Conservation (phyloP, 1,139 yeast genomes). For the Yamadazyma atlantica region DNA sequence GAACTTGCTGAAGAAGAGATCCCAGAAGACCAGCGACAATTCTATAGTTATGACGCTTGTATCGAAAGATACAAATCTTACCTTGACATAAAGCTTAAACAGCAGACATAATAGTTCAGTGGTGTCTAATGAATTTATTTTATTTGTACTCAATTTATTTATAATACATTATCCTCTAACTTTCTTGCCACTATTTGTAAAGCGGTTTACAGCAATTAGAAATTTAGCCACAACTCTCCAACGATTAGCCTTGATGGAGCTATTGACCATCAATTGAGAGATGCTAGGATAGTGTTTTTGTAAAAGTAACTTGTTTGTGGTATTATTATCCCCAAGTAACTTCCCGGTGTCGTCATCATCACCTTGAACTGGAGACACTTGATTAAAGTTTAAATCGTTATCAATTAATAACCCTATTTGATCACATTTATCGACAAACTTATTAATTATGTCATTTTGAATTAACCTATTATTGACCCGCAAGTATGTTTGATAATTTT, state of each 20-base stretch:
- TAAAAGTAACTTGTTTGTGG: not conserved
- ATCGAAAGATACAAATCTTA: not conserved
- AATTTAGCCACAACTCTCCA: slow-evolving; percentile 1
- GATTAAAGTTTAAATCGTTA: not conserved
- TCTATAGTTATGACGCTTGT: not conserved
- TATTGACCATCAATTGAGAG: not conserved
- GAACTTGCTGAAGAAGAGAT: too few relatives aligned
- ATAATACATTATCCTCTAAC: too few relatives aligned
- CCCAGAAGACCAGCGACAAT: slow-evolving; percentile 1
- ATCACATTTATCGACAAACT: slow-evolving; percentile 11
- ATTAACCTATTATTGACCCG: slow-evolving; percentile 7
- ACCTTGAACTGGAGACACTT: not conserved
- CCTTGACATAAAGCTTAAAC: not conserved
- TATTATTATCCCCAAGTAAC: not conserved
- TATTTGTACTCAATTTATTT: too few relatives aligned
- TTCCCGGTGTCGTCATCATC: not conserved
- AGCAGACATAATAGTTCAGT: too few relatives aligned
- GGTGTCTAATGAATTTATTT: too few relatives aligned
- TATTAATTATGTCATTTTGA: slow-evolving; percentile 8
- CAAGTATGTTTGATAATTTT: slow-evolving; percentile 3
- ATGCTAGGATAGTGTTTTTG: slow-evolving; percentile 2
- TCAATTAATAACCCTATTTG: slow-evolving; percentile 8
- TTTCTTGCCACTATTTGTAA: not conserved
- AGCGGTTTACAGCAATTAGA: not conserved
- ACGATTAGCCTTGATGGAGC: not conserved